Conservation (phyloP, 352 stramenopile genomes). For the Plasmopara viticola region DNA sequence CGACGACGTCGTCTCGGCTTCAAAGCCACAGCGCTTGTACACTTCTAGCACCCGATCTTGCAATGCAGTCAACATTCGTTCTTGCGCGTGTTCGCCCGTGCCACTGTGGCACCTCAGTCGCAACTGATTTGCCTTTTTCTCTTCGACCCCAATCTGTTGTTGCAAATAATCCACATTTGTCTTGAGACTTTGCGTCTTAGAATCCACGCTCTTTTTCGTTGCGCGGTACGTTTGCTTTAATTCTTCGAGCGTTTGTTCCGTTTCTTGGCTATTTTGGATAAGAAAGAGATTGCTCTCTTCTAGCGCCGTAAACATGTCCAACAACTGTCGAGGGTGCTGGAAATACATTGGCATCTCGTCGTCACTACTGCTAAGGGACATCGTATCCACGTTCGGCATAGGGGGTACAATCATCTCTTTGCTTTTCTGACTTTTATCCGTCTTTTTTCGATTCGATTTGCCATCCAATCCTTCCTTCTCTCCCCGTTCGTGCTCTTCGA, state of each 20-base stretch:
- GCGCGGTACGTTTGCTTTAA: constrained; percentile 91
- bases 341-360: constrained; percentile 96
- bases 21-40: constrained; percentile 91
- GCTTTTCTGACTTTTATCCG: constrained; percentile 41
- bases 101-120: constrained; percentile 54
- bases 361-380: constrained; percentile 64
- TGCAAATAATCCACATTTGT: constrained; percentile 88
- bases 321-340: constrained; percentile 86
- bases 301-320: constrained; percentile 90
- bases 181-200: constrained; percentile 78
- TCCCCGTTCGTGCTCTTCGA: constrained; percentile 53
- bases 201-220: constrained; percentile 86
- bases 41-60: constrained; percentile 85
- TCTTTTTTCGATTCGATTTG: constrained; percentile 36
- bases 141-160: constrained; percentile 81
- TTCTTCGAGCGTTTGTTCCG: constrained; percentile 92
- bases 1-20: constrained; percentile 86
- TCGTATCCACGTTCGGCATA: constrained; percentile 63
- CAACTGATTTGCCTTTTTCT: constrained; percentile 77
- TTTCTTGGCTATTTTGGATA: constrained; percentile 95
- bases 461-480: constrained; percentile 63
- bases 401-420: constrained; percentile 45
- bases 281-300: constrained; percentile 95
- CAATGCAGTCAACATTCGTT: constrained; percentile 86
- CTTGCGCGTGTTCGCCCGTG: constrained; percentile 81